phyloP scores from a whole-genome alignment of 108 stramenopile genomes.

The Cyclotella kingstonii region DNA sequence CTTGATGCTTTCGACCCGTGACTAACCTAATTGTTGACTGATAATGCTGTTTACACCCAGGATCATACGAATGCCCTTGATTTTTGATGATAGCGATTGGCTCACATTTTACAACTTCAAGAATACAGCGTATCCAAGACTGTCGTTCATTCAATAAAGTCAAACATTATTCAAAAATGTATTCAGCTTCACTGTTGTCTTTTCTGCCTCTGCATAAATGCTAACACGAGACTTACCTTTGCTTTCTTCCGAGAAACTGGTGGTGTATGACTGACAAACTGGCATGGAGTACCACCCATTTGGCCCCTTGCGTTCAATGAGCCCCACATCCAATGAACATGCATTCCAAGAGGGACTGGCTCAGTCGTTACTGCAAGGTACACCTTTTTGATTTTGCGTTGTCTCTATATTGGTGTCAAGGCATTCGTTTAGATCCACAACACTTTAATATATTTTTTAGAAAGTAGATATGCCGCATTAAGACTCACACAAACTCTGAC shows the following conservation, averaged over 20 bases:
- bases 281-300: conserved; percentile 81
- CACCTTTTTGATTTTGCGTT: conserved; percentile 82
- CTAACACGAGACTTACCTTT: conserved; percentile 27
- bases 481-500: neutral
- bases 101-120: conserved; percentile 83
- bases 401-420: conserved; percentile 44
- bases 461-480: neutral
- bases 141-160: conserved; percentile 4
- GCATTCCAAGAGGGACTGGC: conserved; percentile 85
- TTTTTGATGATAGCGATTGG: conserved; percentile 58
- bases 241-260: conserved; percentile 75
- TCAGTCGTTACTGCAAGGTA: conserved; percentile 78
- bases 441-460: no score
- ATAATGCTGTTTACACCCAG: conserved; percentile 68
- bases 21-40: conserved; percentile 84
- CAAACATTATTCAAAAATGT: no score
- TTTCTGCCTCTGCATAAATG: no score
- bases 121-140: conserved; percentile 81
- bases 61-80: conserved; percentile 56
- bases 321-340: conserved; percentile 90
- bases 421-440: no score
- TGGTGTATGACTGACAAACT: conserved; percentile 66
- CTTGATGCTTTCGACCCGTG: conserved; percentile 88
- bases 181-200: no score
- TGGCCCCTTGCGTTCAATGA: conserved; percentile 57